A percentile compares a stretch with the other conserved stretches of the same genome.
Evolutionary conservation across 352 stramenopile genomes (phyloP).

Genomic region (Phytophthora fragariae): DNA sequence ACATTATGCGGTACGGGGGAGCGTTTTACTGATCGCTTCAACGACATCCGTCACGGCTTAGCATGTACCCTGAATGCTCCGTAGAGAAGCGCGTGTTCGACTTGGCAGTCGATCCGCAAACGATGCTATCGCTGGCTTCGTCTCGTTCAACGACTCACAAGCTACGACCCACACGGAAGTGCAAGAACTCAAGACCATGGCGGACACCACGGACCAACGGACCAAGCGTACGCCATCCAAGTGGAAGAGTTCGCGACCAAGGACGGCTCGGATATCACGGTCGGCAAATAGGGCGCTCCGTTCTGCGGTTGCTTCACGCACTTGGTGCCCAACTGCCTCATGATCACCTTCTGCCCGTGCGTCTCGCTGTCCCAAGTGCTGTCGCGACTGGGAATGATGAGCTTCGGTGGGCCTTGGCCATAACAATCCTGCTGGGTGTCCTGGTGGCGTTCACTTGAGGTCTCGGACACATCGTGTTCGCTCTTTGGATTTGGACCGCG

Average conservation of each 20-base stretch:
- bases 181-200: constrained; percentile 8
- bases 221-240: constrained; percentile 24
- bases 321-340: constrained; percentile 49
- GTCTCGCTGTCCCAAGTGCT: constrained; percentile 28
- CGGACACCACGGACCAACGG: too few species aligned
- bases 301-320: constrained; percentile 42
- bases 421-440: constrained; percentile 17
- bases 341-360: constrained; percentile 45
- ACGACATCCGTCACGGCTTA: background rate
- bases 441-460: constrained; percentile 24
- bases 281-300: constrained; percentile 18
- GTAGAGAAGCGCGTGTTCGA: background rate
- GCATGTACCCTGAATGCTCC: background rate
- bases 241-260: constrained; percentile 23
- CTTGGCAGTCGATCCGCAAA: background rate
- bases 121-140: background rate
- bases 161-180: constrained; percentile 1
- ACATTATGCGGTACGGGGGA: background rate
- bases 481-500: constrained; percentile 25
- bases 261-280: constrained; percentile 27
- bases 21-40: background rate
- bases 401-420: background rate
- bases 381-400: constrained; percentile 18
- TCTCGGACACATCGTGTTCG: constrained; percentile 13
- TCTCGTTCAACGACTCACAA: constrained; percentile 15